These are phyloP conservation scores for Trichosanthes cucumerina DNA, from an alignment of 306 rosid species.

Conservation along the genomic window DNA sequence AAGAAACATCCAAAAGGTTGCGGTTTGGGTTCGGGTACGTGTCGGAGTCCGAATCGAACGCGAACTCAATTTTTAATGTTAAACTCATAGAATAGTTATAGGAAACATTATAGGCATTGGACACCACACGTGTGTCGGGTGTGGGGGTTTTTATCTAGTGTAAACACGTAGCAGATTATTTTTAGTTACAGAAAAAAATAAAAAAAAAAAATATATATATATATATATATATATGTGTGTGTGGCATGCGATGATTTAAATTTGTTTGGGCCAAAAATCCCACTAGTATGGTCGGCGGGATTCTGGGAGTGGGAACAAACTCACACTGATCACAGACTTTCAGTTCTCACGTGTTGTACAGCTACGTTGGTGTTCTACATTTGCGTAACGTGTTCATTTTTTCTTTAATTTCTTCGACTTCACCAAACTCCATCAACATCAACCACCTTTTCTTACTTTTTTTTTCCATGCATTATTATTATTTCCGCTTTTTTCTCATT, in stretches of 20 bases:
- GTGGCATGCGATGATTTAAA: too few relatives aligned
- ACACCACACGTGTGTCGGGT: constrained; percentile 2
- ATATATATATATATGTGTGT: too few relatives aligned
- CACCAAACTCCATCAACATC: background rate
- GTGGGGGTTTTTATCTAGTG: background rate
- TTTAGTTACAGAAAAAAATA: too few relatives aligned
- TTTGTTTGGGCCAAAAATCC: background rate
- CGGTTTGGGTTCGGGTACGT: background rate
- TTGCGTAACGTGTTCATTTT: background rate
- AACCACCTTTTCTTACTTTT: background rate
- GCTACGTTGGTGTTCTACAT: background rate
- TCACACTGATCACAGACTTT: background rate
- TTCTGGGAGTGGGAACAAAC: background rate
- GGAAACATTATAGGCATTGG: background rate
- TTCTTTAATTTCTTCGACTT: background rate
- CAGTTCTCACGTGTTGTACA: background rate
- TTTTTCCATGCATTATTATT: background rate
- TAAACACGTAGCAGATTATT: background rate
- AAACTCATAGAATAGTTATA: too few relatives aligned
- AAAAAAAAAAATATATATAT: too few relatives aligned
- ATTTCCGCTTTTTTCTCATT: background rate
- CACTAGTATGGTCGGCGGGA: background rate
- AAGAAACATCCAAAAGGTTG: constrained; percentile 30
- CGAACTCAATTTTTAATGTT: too few relatives aligned
- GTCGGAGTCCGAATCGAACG: background rate